Base-by-base conservation (phyloP, 495 filamentous ascomycete genomes). In the Xylaria flabelliformis region DNA sequence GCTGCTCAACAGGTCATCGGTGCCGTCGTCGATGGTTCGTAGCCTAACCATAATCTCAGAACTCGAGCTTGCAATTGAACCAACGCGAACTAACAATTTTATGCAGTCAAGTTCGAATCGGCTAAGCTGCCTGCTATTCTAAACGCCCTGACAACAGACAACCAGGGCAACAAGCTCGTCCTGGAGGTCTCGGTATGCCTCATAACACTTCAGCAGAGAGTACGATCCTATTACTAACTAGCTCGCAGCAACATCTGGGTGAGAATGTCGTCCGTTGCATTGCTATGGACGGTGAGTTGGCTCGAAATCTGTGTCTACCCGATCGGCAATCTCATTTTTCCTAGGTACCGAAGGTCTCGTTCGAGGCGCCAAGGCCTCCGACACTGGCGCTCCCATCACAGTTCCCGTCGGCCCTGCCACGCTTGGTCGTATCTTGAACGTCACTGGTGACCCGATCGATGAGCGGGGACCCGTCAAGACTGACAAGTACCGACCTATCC, bases 371-470 rank as follows among this genome's bases (percentile, higher is more conserved):
- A 87, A 87, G 80, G 93, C 92, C 78, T 86, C 83, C 76, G 96
- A 99, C 83, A 97, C 95, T 80, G 97, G 97, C 82, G 87, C 90
- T 73, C 96, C 96, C 81, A 99, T 99, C 89, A 95, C 90, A 86
- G 93, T 99, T 81, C 96, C 96, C 81, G 96, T 99, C 88, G 96
- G 96, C 81, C 89, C 90, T 78, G 94, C 89, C 80, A 97, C 95
- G 67, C 93, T 99, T 74, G 96, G 96, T 80, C 96, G 96, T 90
- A 99, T 99, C 89, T 94, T 99, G 88, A 99, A 99, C 90, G 96
- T 99, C 86, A 99, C 96, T 88, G 96, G 96, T 89, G 94, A 99
- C 86, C 97, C 96, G 81, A 98, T 99, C 88, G 96, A 99, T 82
- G 96, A 98, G 90, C 94, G 97, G 87, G 96, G 96, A 69, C 95